Evolutionary conservation across 805 yeast species (phyloP), one percentile per base, ranked within the genome.

Genomic region (Ogataea methylovora): DNA sequence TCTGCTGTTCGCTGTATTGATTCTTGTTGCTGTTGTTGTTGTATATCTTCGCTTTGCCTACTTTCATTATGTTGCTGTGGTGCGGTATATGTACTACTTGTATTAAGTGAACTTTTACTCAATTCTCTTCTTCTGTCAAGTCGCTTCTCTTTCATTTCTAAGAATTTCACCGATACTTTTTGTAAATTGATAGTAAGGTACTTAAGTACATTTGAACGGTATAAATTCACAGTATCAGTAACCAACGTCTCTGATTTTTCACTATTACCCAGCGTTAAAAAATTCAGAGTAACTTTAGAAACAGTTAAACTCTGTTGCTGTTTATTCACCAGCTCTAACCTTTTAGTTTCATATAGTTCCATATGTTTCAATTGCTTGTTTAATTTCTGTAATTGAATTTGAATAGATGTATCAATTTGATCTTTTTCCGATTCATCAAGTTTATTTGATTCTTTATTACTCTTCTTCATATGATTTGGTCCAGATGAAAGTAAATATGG

Each of bases 331-430:
- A 50, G 37, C 13, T 45, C 39, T 7, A 47, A 49, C 39, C 83
- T 58, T 36, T 68, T 63, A 5, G 46, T 42, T 48, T 80, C 84
- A 42, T 79, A 75, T 3, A 60, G 55, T 37, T 70, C 75, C 32
- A 74, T 49, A 34, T 61, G 49, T 38, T 68, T 70, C 30, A 73
- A 61, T 46, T 73, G 68, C 37, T 70, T 72, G 39, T 66, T 66
- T 42, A 73, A 60, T 37, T 66, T 65, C 42, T 73, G 78, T 30
- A 76, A 44, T 46, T 73, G 71, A 17, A 67, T 45, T 37, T 73
- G 65, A 28, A 74, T 61, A 38, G 74, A 76, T 31, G 73, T 69
- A 42, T 76, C 83, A 16, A 77, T 63, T 24, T 65, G 63, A 39
- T 74, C 73, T 44, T 75, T 71, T 26, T 75, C 79, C 8, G 13